Base-by-base conservation (phyloP, 305 asterid genomes). In the Rubia peregrina region DNA sequence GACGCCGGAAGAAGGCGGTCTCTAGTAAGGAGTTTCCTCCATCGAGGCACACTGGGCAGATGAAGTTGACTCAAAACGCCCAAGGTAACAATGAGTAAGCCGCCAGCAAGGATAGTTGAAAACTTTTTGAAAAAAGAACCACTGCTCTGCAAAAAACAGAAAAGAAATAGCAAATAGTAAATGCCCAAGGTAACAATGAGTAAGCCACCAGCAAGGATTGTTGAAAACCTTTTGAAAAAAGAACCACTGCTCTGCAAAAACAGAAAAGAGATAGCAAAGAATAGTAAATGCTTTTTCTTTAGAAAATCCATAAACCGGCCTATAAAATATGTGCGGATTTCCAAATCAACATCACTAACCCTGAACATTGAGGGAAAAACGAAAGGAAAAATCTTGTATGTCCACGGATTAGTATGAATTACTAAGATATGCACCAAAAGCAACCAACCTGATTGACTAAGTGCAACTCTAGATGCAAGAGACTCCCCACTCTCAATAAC, bases 171-270 rank as follows among this genome's bases (percentile, higher is more conserved):
- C n/a, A n/a, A n/a, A n/a, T n/a, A n/a, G n/a, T n/a, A 74, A 75
- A 87, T 81, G 77, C 86, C 67, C 43, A 90, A 65, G 61, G 90
- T 65, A 67, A 88, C 83, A 66, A 92, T 74, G 72, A 92, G 81
- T 57, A 87, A 67, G 71, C 91, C 97, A 78, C 92, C 83, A 61
- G 80, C 87, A 67, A 90, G 60, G 74, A 78, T 76, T 75, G 68
- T 65, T 49, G 89, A 82, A 64, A 88, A 64, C 74, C 68, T 73
- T 79, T 85, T 85, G 72, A 85, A 75, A 77, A 86, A 73, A 74
- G 90, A 82, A 80, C 75, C 77, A 59, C 73, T 68, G 53, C 89
- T 82, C 98, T 92, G 88, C 40, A 76, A 79, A 57, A 80, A 70
- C 36, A 72, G 68, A 30, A 76, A 60, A 57, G 42, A 63, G 51